phyloP scores from a whole-genome alignment of 2,329 filamentous ascomycete species.

The Lithohypha guttulata region DNA sequence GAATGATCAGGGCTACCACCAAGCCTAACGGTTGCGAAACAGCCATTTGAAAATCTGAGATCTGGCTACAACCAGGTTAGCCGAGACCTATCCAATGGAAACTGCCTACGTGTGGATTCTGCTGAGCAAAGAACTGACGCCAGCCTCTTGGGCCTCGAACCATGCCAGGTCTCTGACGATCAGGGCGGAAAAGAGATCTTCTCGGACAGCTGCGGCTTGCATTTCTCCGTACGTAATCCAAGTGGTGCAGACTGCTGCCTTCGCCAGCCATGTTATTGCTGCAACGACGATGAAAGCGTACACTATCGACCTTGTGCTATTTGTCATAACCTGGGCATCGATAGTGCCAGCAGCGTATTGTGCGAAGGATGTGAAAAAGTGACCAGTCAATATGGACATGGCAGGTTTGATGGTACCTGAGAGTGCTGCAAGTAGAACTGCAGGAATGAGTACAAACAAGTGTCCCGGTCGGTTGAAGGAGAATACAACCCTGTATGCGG shows the following conservation, averaged over 20 bases:
- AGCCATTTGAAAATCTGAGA: constrained; percentile 68
- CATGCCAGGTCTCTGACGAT: constrained; percentile 66
- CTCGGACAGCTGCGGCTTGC: constrained; percentile 58
- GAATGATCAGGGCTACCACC: constrained; percentile 52
- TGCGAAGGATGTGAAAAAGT: constrained; percentile 62
- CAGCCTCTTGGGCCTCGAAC: constrained; percentile 66
- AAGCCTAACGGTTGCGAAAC: constrained; percentile 71
- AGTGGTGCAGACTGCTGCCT: constrained; percentile 53
- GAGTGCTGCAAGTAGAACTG: constrained; percentile 45
- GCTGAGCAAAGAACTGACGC: constrained; percentile 59
- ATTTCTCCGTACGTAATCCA: constrained; percentile 76
- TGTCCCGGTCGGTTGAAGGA: constrained; percentile 59
- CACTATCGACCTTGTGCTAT: constrained; percentile 49
- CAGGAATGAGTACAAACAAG: constrained; percentile 42
- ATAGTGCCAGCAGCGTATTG: constrained; percentile 50
- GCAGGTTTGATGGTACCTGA: constrained; percentile 54
- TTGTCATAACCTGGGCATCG: constrained; percentile 41
- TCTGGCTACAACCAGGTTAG: constrained; percentile 49
- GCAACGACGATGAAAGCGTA: constrained; percentile 55
- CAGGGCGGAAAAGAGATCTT: constrained; percentile 55
- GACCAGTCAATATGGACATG: constrained; percentile 61
- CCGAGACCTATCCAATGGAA: neutral
- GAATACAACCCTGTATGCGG: constrained; percentile 52
- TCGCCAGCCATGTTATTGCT: constrained; percentile 53
- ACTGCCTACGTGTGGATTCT: constrained; percentile 60